phyloP scores from a whole-genome alignment of 495 filamentous ascomycete genomes.

The Penicillium goetzii region DNA sequence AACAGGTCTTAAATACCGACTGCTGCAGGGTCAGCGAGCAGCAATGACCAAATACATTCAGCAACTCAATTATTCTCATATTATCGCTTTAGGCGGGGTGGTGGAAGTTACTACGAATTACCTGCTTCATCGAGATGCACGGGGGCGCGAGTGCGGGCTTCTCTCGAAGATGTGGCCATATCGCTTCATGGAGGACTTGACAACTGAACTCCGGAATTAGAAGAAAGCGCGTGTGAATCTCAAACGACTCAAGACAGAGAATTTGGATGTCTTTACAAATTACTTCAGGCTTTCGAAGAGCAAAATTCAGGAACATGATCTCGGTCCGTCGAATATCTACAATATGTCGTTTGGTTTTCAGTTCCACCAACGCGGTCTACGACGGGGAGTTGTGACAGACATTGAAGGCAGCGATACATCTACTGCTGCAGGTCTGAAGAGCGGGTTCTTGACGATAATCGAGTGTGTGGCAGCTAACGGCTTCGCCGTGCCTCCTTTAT shows the following conservation, averaged over 20 bases:
- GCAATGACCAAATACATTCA: neutral
- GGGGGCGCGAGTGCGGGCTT: neutral
- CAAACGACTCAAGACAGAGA: neutral
- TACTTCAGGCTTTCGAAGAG: neutral
- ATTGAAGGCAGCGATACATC: neutral
- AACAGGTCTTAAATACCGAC: too few relatives aligned
- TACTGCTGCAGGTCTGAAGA: neutral
- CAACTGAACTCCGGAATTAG: neutral
- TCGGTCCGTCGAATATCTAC: neutral
- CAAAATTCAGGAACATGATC: neutral
- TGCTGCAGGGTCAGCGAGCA: neutral
- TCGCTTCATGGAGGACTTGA: neutral
- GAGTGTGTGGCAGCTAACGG: neutral
- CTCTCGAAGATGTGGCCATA: neutral
- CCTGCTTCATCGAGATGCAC: neutral
- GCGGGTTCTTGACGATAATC: neutral
- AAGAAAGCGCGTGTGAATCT: neutral
- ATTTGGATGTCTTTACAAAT: neutral
- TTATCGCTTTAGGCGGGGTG: neutral
- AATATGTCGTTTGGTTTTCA: neutral
- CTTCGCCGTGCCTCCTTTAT: neutral
- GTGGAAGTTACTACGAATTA: neutral
- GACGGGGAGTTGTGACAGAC: neutral
- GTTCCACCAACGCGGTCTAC: neutral
- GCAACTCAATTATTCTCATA: neutral